phyloP scores from a whole-genome alignment of 805 yeast genomes.

The Candida sphagnicola region DNA sequence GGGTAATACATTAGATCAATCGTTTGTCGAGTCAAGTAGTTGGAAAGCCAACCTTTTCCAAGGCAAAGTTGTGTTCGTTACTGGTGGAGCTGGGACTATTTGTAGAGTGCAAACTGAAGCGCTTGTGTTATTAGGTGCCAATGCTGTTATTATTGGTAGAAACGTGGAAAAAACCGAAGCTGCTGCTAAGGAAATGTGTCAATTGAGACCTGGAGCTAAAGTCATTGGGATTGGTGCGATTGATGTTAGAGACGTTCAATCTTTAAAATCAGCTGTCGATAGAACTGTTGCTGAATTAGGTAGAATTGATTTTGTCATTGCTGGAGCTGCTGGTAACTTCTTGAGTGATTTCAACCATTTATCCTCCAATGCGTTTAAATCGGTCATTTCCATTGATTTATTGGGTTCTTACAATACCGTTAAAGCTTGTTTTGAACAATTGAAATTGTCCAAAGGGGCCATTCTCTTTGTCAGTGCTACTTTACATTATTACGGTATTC shows the following conservation, averaged over 20 bases:
- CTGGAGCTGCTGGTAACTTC: constrained; percentile 97
- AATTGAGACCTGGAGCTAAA: constrained; percentile 53
- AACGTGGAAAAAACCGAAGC: constrained; percentile 58
- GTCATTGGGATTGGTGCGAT: constrained; percentile 69
- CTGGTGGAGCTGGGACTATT: constrained; percentile 97
- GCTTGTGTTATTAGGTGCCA: constrained; percentile 75
- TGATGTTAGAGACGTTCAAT: constrained; percentile 72
- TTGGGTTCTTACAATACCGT: constrained; percentile 87
- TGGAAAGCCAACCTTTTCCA: constrained; percentile 66
- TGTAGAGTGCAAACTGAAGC: constrained; percentile 90
- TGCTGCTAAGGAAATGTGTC: constrained; percentile 65
- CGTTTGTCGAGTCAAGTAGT: constrained; percentile 22
- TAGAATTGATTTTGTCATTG: constrained; percentile 78
- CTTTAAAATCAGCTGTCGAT: constrained; percentile 61
- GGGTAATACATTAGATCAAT: constrained; percentile 24
- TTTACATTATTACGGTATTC: constrained; percentile 83
- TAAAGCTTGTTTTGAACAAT: constrained; percentile 71
- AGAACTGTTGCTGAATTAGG: constrained; percentile 67
- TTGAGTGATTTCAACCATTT: constrained; percentile 73
- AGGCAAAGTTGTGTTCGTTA: constrained; percentile 84
- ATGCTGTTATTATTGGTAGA: constrained; percentile 84
- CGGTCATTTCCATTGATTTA: constrained; percentile 83
- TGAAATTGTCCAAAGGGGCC: constrained; percentile 64
- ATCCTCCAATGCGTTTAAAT: constrained; percentile 81
- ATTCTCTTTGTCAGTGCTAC: constrained; percentile 84